Evolutionary conservation across 2,329 filamentous ascomycete species (phyloP), one percentile per base, ranked within the genome.

Genomic region (Alternaria ethzedia): DNA sequence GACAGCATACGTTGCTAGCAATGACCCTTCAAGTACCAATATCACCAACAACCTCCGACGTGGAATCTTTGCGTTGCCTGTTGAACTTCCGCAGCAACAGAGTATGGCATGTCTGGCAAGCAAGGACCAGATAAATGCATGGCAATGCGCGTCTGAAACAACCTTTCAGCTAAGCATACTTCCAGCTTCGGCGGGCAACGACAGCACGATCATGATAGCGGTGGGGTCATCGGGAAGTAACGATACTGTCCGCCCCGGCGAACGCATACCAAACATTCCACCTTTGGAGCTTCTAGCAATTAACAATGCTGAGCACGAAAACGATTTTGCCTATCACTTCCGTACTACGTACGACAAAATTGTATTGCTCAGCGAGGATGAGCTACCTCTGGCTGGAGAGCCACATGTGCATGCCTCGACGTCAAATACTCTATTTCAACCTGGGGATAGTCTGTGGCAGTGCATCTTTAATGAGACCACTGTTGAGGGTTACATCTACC

Each of bases 401-500:
- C 30, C 30, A 44, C 25, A 46, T 6, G 12, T 52, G 46, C 26
- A 54, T 8, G n/a, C 26, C 9, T 4, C 41, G 23, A 46, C 23
- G 8, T 58, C 32, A 13, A 62, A 64, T 20, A 50, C 65, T 3
- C 50, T 30, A 0, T 66, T 75, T 8, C 47, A 64, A 9, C 43
- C 63, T 3, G 70, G 70, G 7, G 64, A 72, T 25, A 52, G 61
- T 8, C 60, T 72, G 4, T 78, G 75, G 75, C 67, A 67, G 4
- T 78, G 75, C 46, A 62, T 54, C 4, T 78, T 77, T 61, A 72
- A 75, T 41, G 63, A 74, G 9, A 75, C 74, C 2, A 32, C 58
- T 1, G 32, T 78, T 6, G 72, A 78, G 26, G 75, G 74, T 1
- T 70, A 69, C 25, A 64, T 77, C 9, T 73, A 73, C 23, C 46